A percentile compares a stretch with the other conserved stretches of the same genome.
Conservation (phyloP, 1,284 basidiomycete genomes). For the Phellinidium pouzarii region DNA sequence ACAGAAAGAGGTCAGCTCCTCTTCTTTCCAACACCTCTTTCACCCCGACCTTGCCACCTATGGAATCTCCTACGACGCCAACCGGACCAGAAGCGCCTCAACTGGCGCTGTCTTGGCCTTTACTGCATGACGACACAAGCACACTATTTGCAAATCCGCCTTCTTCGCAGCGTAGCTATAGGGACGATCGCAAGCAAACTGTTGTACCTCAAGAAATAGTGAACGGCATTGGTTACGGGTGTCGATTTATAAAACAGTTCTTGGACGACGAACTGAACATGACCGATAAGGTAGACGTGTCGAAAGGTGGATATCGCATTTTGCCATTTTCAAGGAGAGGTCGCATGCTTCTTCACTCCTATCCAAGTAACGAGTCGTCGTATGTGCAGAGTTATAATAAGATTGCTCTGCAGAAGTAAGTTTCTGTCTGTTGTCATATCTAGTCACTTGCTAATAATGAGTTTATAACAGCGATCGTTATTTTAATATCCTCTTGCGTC, state of each 20-base stretch:
- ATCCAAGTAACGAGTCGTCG: conserved; percentile 39
- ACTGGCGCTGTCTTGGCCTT: background rate
- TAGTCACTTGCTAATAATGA: conserved; percentile 8
- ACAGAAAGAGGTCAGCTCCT: conserved; percentile 15
- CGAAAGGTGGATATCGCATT: conserved; percentile 5
- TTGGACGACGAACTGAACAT: conserved; percentile 3
- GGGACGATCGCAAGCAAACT: conserved; percentile 11
- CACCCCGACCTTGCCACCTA: background rate
- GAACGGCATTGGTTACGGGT: conserved; percentile 10
- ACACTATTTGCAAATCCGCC: background rate
- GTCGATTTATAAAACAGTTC: background rate
- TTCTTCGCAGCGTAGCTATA: conserved; percentile 5
- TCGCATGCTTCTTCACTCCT: conserved; percentile 50
- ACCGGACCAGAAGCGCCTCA: background rate
- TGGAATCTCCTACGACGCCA: conserved; percentile 8
- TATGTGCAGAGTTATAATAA: conserved; percentile 62
- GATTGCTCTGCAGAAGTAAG: conserved; percentile 52
- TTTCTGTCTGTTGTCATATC: conserved; percentile 15
- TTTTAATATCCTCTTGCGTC: conserved; percentile 44
- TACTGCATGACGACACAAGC: background rate
- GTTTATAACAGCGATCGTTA: conserved; percentile 44
- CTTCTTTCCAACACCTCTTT: conserved; percentile 6
- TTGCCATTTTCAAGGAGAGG: conserved; percentile 21
- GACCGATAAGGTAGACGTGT: conserved; percentile 7
- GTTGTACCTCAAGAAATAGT: conserved; percentile 8